These are phyloP conservation scores for Parastagonospora avenae DNA, from an alignment of 2,329 filamentous ascomycete species.

Conservation along the genomic window DNA sequence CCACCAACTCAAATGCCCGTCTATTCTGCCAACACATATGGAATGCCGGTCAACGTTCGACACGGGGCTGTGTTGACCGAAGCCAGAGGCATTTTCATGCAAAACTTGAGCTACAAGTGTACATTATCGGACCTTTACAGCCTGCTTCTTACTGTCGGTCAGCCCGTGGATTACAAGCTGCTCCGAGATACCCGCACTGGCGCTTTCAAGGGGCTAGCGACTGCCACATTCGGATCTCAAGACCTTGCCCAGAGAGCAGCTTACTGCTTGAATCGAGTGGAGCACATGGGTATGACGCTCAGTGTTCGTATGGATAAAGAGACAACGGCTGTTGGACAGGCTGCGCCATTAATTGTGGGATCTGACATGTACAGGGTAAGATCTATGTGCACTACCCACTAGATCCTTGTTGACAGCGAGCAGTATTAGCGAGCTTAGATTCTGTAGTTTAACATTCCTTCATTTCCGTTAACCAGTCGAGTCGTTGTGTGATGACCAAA, in stretches of 20 bases:
- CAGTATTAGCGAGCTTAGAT: constrained; percentile 12
- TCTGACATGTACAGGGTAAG: constrained; percentile 27
- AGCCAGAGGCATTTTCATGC: constrained; percentile 45
- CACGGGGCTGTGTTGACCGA: constrained; percentile 44
- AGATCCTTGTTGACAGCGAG: constrained; percentile 12
- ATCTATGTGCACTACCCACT: not conserved
- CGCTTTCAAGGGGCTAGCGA: constrained; percentile 40
- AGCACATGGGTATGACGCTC: constrained; percentile 38
- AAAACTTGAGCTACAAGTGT: constrained; percentile 35
- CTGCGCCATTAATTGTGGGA: constrained; percentile 17
- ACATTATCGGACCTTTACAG: constrained; percentile 30
- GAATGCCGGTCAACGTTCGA: constrained; percentile 45
- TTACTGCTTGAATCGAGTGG: constrained; percentile 27
- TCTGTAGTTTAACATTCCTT: not conserved
- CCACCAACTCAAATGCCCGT: constrained; percentile 24
- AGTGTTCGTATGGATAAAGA: constrained; percentile 43
- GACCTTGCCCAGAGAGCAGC: constrained; percentile 39
- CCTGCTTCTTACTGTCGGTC: constrained; percentile 33
- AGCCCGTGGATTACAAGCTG: constrained; percentile 31
- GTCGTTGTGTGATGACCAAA: not conserved
- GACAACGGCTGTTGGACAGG: constrained; percentile 38
- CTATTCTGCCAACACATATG: constrained; percentile 38
- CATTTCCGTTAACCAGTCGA: not conserved
- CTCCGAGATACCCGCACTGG: constrained; percentile 31
- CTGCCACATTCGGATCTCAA: constrained; percentile 36